A percentile compares a stretch with the other conserved stretches of the same genome.
Conservation (phyloP, 2,329 filamentous ascomycete genomes). For the Pleomassaria siparia region DNA sequence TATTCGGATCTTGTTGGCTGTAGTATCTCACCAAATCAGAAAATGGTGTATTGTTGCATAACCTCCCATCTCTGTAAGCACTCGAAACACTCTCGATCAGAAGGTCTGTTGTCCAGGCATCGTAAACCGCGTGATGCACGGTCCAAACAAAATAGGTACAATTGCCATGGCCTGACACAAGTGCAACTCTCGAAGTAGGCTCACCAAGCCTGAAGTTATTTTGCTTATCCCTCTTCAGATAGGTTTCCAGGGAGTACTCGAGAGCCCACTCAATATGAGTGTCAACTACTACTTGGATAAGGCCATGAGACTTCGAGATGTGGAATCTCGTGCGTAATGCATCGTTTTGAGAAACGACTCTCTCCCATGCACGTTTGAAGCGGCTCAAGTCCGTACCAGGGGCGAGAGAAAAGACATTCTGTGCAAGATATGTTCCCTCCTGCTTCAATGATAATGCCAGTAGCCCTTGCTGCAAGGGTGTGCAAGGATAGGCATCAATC, state of each 20-base stretch:
- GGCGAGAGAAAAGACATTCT: slow-evolving; percentile 36
- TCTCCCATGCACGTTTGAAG: slow-evolving; percentile 48
- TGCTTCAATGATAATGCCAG: slow-evolving; percentile 12
- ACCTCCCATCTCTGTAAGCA: slow-evolving; percentile 4
- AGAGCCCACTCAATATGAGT: slow-evolving; percentile 7
- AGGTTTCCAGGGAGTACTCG: slow-evolving; percentile 8
- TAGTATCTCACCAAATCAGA: too few species aligned
- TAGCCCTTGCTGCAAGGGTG: slow-evolving; percentile 18
- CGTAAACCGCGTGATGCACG: slow-evolving; percentile 28
- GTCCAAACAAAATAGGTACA: slow-evolving; percentile 25
- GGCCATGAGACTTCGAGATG: slow-evolving; percentile 2
- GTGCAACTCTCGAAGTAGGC: slow-evolving; percentile 13
- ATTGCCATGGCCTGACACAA: too few species aligned
- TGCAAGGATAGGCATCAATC: slow-evolving; percentile 18
- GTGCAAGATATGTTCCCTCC: slow-evolving; percentile 18
- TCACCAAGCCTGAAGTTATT: slow-evolving; percentile 11
- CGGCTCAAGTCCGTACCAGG: slow-evolving; percentile 4
- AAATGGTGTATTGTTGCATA: not conserved
- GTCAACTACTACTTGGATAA: slow-evolving; percentile 14
- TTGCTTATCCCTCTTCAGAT: slow-evolving; percentile 11
- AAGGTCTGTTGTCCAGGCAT: slow-evolving; percentile 21
- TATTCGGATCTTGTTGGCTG: too few species aligned
- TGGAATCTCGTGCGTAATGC: slow-evolving; percentile 48
- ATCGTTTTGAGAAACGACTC: slow-evolving; percentile 41
- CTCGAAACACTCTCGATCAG: slow-evolving; percentile 13